Conservation (phyloP, 2,329 filamentous ascomycete species). For the Sclerotinia minor region DNA sequence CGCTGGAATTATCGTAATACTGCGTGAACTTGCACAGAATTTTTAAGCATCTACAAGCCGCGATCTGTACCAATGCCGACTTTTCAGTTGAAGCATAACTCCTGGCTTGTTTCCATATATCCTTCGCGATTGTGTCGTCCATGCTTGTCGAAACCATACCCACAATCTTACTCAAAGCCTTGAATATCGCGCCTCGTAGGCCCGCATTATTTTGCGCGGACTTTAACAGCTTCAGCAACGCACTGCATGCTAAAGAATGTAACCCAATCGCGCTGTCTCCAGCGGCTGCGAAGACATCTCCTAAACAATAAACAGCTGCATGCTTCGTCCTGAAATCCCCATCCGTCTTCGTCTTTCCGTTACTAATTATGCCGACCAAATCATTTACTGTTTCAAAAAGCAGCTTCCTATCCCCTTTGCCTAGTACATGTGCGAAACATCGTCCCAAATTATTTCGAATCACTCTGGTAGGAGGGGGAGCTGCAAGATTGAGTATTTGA, state of each 20-base stretch:
- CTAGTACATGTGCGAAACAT: constrained; percentile 80
- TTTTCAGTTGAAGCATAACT: constrained; percentile 78
- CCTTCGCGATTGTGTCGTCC: constrained; percentile 82
- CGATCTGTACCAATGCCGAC: constrained; percentile 74
- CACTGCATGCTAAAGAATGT: constrained; percentile 70
- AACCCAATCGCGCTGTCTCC: constrained; percentile 89
- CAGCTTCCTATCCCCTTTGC: constrained; percentile 82
- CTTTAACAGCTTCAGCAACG: constrained; percentile 78
- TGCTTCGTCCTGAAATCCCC: constrained; percentile 78
- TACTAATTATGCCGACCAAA: constrained; percentile 69
- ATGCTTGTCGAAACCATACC: constrained; percentile 73
- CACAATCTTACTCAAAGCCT: constrained; percentile 72
- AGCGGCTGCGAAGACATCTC: constrained; percentile 85
- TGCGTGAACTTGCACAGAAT: constrained; percentile 68
- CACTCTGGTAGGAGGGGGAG: constrained; percentile 81
- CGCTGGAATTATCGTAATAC: constrained; percentile 83
- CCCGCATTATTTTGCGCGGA: constrained; percentile 77
- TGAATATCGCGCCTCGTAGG: constrained; percentile 75
- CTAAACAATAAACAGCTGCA: constrained; percentile 82
- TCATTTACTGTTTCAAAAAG: constrained; percentile 96
- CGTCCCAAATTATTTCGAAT: constrained; percentile 86
- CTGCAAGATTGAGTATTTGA: constrained; percentile 80
- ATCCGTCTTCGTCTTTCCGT: constrained; percentile 72
- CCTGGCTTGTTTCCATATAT: constrained; percentile 90
- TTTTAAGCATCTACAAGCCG: constrained; percentile 77